These are phyloP conservation scores for Chernovozyma sophiae-reginae DNA, from an alignment of 1,139 yeast genomes.

Conservation along the genomic window DNA sequence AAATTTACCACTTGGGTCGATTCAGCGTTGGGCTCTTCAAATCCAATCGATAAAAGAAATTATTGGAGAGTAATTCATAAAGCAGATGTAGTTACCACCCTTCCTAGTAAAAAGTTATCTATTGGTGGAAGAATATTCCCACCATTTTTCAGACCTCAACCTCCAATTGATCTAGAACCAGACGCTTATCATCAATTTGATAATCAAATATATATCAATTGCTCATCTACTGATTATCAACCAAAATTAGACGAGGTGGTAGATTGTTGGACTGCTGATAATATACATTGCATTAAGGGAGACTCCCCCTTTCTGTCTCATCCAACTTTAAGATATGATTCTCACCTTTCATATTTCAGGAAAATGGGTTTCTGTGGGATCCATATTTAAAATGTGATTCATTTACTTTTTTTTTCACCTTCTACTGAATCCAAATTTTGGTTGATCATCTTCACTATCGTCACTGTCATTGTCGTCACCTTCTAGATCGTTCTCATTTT, in stretches of 20 bases:
- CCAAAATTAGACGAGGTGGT: slow-evolving; percentile 29
- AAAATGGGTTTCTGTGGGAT: slow-evolving; percentile 46
- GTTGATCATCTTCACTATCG: slow-evolving; percentile 33
- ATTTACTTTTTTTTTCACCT: no score
- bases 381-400: slow-evolving; percentile 7
- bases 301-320: slow-evolving; percentile 20
- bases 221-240: slow-evolving; percentile 22
- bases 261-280: slow-evolving; percentile 30
- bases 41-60: slow-evolving; percentile 21
- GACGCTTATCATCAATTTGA: slow-evolving; percentile 33
- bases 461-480: slow-evolving; percentile 21
- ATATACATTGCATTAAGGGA: slow-evolving; percentile 32
- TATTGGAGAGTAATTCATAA: slow-evolving; percentile 43
- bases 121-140: slow-evolving; percentile 1
- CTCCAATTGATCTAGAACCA: slow-evolving; percentile 4
- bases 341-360: slow-evolving; percentile 47
- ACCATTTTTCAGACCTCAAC: slow-evolving; percentile 5
- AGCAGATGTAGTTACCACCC: slow-evolving; percentile 41
- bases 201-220: slow-evolving; percentile 45
- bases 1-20: slow-evolving; percentile 39
- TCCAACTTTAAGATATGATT: slow-evolving; percentile 21
- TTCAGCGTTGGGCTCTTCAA: slow-evolving; percentile 26
- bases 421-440: slow-evolving; percentile 33
- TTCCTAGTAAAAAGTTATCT: slow-evolving; percentile 29
- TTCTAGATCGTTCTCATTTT: background rate